Evolutionary conservation across 768 basidiomycete species (phyloP), one percentile per base, ranked within the genome.

Genomic region (Lactarius indigo): DNA sequence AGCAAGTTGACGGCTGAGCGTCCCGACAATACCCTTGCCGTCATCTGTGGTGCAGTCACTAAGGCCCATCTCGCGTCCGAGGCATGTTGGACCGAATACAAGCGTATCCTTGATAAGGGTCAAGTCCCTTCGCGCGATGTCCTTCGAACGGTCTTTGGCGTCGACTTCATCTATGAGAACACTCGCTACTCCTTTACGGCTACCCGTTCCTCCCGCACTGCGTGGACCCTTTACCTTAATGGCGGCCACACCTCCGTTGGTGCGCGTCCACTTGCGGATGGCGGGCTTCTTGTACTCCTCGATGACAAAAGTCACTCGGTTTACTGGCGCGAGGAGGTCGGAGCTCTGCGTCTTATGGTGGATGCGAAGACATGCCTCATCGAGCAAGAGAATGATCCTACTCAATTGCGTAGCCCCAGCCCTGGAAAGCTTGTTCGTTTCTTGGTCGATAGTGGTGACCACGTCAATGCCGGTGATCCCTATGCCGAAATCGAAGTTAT

Each of bases 401-500:
- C 97, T 28, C 96, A 98, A 77, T 82, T 98, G 56, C 84, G 97
- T 72, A 94, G 92, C 74, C 97, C 97, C 10, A 93, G 90, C 78
- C 97, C 97, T 12, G 97, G 97, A 42, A 99, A 99, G 79, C 86
- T 99, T 58, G 86, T 99, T 63, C 85, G 96, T 39, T 96, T 90
- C 81, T 85, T 98, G 69, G 88, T 98, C 70, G 97, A 99, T 73
- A 96, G 92, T 65, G 97, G 97, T 9, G 97, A 99, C 67, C 97
- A 98, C 76, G 85, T 99, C 79, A 91, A 93, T 69, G 94, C 96
- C 68, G 96, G 97, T 23, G 94, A 98, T 69, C 90, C 92, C 66
- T 98, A 98, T 76, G 97, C 97, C 60, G 97, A 99, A 75, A 98
- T 99, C 55, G 97, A 98, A 84, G 92, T 94, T 68, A 96, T 97